These are phyloP conservation scores for Sporormia fimetaria DNA, from an alignment of 495 filamentous ascomycete species.

Conservation along the genomic window DNA sequence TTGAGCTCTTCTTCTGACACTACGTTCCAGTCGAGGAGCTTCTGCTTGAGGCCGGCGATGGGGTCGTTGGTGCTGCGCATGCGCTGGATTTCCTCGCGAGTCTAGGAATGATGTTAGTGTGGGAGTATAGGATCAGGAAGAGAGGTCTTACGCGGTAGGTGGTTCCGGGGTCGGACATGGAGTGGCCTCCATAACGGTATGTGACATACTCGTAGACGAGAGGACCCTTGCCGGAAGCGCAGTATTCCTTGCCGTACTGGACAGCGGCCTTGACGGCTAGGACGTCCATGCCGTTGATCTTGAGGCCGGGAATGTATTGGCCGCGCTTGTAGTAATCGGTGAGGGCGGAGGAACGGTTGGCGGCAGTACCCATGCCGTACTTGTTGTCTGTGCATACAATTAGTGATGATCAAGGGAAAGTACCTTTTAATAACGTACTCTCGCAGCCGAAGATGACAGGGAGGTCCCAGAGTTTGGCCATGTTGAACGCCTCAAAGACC, in stretches of 20 bases:
- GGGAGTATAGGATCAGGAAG: neutral
- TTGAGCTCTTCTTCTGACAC: conserved; percentile 95
- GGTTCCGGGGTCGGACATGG: conserved; percentile 97
- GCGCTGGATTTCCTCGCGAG: conserved; percentile 96
- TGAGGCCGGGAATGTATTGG: conserved; percentile 98
- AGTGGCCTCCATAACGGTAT: conserved; percentile 98
- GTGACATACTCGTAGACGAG: conserved; percentile 98
- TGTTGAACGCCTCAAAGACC: conserved; percentile 99
- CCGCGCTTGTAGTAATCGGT: conserved; percentile 99
- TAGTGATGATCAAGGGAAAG: conserved; percentile 6
- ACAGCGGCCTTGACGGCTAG: conserved; percentile 95
- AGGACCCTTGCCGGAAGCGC: conserved; percentile 69
- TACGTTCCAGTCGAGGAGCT: conserved; percentile 90
- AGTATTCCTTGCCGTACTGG: conserved; percentile 79
- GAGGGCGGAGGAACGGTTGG: conserved; percentile 81
- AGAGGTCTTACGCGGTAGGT: conserved; percentile 61
- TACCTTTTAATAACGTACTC: conserved; percentile 44
- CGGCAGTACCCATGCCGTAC: conserved; percentile 98
- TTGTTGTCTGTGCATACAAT: conserved; percentile 70
- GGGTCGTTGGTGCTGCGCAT: conserved; percentile 98
- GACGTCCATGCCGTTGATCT: conserved; percentile 99
- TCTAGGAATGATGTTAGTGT: conserved; percentile 31
- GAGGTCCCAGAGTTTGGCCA: conserved; percentile 98
- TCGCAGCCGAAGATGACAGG: conserved; percentile 94
- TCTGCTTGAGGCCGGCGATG: conserved; percentile 95